Conservation (phyloP, 805 yeast genomes). For the Priceomyces medius region DNA sequence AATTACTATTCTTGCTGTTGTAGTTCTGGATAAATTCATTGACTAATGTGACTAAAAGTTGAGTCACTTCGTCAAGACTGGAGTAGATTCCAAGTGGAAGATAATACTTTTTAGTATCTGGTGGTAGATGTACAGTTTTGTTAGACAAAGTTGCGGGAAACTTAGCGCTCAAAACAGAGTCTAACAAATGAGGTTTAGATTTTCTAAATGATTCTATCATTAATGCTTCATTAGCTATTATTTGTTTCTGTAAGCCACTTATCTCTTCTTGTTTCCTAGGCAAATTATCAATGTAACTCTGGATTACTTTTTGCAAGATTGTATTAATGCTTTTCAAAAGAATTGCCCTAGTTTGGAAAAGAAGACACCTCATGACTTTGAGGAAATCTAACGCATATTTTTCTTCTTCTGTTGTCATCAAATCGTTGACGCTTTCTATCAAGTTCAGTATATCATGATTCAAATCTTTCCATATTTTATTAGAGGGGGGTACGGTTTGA, state of each 20-base stretch:
- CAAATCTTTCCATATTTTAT: constrained; percentile 28
- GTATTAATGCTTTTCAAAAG: constrained; percentile 31
- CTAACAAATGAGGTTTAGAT: constrained; percentile 25
- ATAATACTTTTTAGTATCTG: constrained; percentile 26
- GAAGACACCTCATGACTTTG: constrained; percentile 24
- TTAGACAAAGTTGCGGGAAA: constrained; percentile 33
- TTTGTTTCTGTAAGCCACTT: constrained; percentile 26
- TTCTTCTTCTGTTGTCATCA: constrained; percentile 3
- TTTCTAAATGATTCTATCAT: constrained; percentile 24
- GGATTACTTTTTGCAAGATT: constrained; percentile 22
- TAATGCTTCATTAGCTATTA: constrained; percentile 22
- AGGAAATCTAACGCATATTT: constrained; percentile 11
- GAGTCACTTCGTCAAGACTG: constrained; percentile 30
- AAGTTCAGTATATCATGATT: constrained; percentile 20
- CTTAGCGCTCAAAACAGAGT: constrained; percentile 25
- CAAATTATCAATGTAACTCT: constrained; percentile 17
- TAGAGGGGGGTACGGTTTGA: constrained; percentile 26
- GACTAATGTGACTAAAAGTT: constrained; percentile 28
- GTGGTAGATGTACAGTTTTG: constrained; percentile 19
- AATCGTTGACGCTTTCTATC: constrained; percentile 4
- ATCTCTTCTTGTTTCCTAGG: constrained; percentile 10
- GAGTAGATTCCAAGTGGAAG: constrained; percentile 40
- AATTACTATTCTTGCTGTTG: constrained; percentile 7
- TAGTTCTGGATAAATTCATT: constrained; percentile 30
- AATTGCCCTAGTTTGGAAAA: constrained; percentile 28